Evolutionary conservation across 2,329 filamentous ascomycete species (phyloP), one percentile per base, ranked within the genome.

Genomic region (Aspergillus neoniger): DNA sequence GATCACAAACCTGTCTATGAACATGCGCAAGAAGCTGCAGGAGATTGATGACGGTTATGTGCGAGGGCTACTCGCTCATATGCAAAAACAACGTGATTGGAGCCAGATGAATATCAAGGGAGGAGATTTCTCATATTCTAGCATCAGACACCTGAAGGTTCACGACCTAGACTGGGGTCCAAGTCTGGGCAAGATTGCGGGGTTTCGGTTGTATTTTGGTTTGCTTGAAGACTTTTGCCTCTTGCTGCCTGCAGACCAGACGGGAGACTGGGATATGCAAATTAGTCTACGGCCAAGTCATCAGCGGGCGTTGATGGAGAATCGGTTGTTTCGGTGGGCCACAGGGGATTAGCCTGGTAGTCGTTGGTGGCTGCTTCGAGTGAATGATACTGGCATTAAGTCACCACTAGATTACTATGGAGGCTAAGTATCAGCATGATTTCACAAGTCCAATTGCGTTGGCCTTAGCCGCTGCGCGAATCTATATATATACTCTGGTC

Each of bases 91-190:
- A 30, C 10, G n/a, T 7, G 55, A 51, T 10, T 57, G 55, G 36
- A 21, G 23, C 6, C 12, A 28, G 8, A 51, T 51, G 17, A 30
- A 43, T 23, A 57, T 57, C 36, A 39, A 51, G 15, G 36, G 47
- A 5, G 25, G 32, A 2, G 21, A 51, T 2, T 8, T 41, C 15
- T 50, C 23, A 5, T 39, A 39, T 32, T 50, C 44, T n/a, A 57
- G 55, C 36, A 39, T 49, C 12, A 23, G 47, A 32, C 55, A 57
- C 36, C 21, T 57, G 55, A 57, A 51, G 10, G 36, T 57, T 4
- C 51, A 41, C 15, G 21, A 19, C 6, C 19, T 57, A 2, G 36
- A 57, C 9, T 57, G 43, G 17, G 47, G 55, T 17, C 21, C 30
- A 4, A 3, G 10, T 7, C 7, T 57, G 17, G 36, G 55, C 14